Evolutionary conservation across 2,329 filamentous ascomycete species (phyloP).

Genomic region (Colletotrichum sp.): DNA sequence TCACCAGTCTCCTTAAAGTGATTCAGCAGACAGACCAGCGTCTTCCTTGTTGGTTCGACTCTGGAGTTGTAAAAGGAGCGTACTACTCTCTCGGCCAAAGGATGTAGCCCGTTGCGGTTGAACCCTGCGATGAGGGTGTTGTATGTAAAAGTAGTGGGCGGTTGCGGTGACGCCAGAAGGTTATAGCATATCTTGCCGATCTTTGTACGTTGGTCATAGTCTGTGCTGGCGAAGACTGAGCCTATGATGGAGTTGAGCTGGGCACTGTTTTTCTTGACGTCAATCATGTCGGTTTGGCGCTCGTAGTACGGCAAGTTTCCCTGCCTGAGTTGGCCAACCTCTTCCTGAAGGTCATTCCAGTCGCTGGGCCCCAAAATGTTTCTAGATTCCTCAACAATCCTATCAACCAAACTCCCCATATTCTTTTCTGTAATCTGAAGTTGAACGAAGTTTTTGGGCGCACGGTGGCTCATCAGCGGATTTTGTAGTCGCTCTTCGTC

Average conservation of each 20-base stretch:
- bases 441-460: not conserved
- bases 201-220: not conserved
- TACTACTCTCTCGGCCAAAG: constrained; percentile 58
- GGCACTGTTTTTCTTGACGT: not conserved
- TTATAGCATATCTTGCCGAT: constrained; percentile 66
- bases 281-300: not conserved
- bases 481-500: not conserved
- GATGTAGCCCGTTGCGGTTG: constrained; percentile 51
- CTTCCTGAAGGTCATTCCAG: not conserved
- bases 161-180: constrained; percentile 64
- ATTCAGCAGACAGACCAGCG: constrained; percentile 53
- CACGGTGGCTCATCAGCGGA: not conserved
- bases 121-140: constrained; percentile 76
- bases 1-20: constrained; percentile 52
- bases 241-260: constrained; percentile 6
- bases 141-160: constrained; percentile 72
- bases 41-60: constrained; percentile 53
- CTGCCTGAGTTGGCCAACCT: constrained; percentile 5
- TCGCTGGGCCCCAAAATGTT: not conserved
- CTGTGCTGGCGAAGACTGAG: not conserved
- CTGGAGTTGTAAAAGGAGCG: constrained; percentile 52
- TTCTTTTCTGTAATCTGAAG: not conserved
- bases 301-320: not conserved
- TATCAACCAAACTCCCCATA: not conserved
- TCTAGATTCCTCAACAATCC: not conserved